These are phyloP conservation scores for Fusarium annulatum DNA, from an alignment of 2,329 filamentous ascomycete genomes.

Conservation along the genomic window DNA sequence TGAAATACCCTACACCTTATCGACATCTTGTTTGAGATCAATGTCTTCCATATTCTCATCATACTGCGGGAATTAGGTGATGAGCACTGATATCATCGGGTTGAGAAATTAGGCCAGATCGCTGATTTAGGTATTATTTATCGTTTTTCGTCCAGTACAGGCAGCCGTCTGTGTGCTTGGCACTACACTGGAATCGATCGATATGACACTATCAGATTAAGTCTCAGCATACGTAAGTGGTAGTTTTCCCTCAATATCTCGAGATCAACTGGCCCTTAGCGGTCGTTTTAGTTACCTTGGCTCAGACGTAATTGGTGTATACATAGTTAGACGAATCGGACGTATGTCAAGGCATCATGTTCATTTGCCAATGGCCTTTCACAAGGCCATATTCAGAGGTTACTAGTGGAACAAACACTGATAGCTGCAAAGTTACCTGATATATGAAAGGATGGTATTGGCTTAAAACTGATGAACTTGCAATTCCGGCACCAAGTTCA, in stretches of 20 bases:
- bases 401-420: neutral
- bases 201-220: neutral
- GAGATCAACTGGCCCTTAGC: neutral
- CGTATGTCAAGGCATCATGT: neutral
- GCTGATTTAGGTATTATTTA: neutral
- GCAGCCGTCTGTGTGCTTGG: neutral
- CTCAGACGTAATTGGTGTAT: neutral
- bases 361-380: neutral
- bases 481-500: neutral
- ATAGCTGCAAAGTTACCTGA: neutral
- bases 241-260: neutral
- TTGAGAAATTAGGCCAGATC: neutral
- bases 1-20: neutral
- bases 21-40: neutral
- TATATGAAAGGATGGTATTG: neutral
- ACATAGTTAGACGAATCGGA: neutral
- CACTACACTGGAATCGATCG: neutral
- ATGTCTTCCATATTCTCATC: neutral
- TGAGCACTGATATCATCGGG: neutral
- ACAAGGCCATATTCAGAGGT: neutral
- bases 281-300: neutral
- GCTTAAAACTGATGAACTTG: neutral
- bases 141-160: neutral
- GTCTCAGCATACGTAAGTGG: neutral
- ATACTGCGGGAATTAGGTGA: neutral